phyloP scores from a whole-genome alignment of 192 early-diverging fungal species.

The Coemansia sp. region DNA sequence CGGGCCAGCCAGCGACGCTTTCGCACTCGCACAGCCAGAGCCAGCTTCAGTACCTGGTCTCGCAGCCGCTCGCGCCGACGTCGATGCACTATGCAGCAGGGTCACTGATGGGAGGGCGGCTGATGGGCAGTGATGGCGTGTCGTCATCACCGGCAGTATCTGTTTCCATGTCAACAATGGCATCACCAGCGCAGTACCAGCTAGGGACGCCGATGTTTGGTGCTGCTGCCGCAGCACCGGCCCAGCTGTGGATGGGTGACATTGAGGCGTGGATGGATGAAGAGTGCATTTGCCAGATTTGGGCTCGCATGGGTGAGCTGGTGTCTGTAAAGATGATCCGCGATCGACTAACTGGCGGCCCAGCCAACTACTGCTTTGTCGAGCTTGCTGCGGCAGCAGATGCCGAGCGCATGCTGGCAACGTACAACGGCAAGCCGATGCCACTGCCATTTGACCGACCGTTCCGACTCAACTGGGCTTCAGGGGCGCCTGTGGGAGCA shows the following conservation, averaged over 20 bases:
- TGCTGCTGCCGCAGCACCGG: conserved; percentile 5
- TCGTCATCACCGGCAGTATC: conserved; percentile 13
- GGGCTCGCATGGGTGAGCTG: conserved; percentile 79
- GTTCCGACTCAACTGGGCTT: conserved; percentile 98
- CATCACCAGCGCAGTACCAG: conserved; percentile 14
- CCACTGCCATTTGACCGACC: conserved; percentile 69
- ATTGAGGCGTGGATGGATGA: conserved; percentile 99
- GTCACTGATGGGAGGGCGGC: neutral
- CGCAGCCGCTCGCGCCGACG: neutral
- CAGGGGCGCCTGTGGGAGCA: conserved; percentile 62
- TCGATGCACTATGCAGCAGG: conserved; percentile 11
- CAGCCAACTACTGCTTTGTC: conserved; percentile 92
- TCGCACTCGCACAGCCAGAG: conserved; percentile 2
- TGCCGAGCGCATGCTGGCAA: conserved; percentile 68
- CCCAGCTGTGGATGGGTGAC: conserved; percentile 84
- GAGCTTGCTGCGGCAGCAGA: conserved; percentile 69
- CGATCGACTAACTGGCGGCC: conserved; percentile 76
- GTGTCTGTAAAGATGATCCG: conserved; percentile 94
- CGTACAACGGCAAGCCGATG: conserved; percentile 76
- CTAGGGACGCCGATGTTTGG: conserved; percentile 9
- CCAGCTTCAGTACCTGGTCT: neutral
- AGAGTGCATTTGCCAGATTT: conserved; percentile 78
- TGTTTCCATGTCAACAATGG: conserved; percentile 2
- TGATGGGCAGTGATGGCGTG: conserved; percentile 6
- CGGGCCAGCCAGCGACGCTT: neutral